These are phyloP conservation scores for Brettanomyces sp. DNA, from an alignment of 805 yeast genomes.

Conservation along the genomic window DNA sequence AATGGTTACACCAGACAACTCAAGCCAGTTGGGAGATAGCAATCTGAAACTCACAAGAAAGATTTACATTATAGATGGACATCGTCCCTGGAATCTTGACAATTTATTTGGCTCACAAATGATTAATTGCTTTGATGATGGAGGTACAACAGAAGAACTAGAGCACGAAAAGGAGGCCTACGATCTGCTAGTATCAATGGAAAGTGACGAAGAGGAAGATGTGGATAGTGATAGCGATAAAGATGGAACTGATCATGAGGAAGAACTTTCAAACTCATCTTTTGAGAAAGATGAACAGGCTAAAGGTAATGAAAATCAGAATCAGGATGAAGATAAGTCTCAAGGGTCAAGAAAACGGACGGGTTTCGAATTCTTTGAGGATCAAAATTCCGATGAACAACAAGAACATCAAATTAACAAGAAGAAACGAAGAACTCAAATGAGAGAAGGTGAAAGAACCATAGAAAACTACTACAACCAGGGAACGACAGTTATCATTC, in stretches of 20 bases:
- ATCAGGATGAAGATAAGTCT: constrained; percentile 15
- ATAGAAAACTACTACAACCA: constrained; percentile 73
- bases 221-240: constrained; percentile 30
- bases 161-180: constrained; percentile 55
- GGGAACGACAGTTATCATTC: constrained; percentile 70
- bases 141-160: constrained; percentile 54
- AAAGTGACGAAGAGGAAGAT: constrained; percentile 27
- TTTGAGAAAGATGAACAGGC: constrained; percentile 19
- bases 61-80: constrained; percentile 82
- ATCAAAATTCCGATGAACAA: neutral
- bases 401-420: constrained; percentile 16
- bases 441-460: constrained; percentile 39
- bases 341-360: constrained; percentile 1
- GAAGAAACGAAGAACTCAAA: constrained; percentile 31
- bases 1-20: neutral
- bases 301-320: constrained; percentile 17
- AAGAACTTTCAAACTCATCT: constrained; percentile 10
- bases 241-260: constrained; percentile 23
- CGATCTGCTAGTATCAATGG: constrained; percentile 33
- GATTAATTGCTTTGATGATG: constrained; percentile 83
- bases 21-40: neutral
- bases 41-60: constrained; percentile 36
- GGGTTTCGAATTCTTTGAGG: neutral
- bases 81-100: constrained; percentile 94
- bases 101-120: constrained; percentile 77